Percentiles rank a stretch among this genome's conserved stretches.
phyloP scores from a whole-genome alignment of 768 basidiomycete genomes.

The Mycena pura region DNA sequence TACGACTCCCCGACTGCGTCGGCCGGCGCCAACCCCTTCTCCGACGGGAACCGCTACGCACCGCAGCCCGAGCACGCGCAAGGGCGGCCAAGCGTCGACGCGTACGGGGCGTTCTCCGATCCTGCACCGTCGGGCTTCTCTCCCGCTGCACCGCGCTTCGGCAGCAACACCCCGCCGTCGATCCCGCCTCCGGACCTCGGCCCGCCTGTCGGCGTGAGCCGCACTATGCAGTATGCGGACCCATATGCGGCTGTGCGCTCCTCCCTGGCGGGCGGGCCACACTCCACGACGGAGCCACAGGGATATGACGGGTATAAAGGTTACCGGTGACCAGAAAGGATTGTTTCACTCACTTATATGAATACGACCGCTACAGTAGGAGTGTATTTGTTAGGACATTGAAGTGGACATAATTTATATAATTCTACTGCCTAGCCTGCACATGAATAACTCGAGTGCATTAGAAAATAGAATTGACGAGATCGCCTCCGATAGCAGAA shows the following conservation, averaged over 20 bases:
- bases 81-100: slow-evolving; percentile 78
- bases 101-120: slow-evolving; percentile 91
- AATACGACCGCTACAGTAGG: slow-evolving; percentile 17
- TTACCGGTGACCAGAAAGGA: slow-evolving; percentile 46
- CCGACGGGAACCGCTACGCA: slow-evolving; percentile 59
- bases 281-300: slow-evolving; percentile 47
- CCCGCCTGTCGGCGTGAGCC: slow-evolving; percentile 62
- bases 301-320: slow-evolving; percentile 62
- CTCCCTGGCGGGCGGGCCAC: slow-evolving; percentile 49
- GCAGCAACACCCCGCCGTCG: slow-evolving; percentile 37
- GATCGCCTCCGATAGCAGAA: slow-evolving; percentile 49
- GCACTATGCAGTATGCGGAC: slow-evolving; percentile 94
- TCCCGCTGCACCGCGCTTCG: slow-evolving; percentile 38
- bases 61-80: slow-evolving; percentile 32
- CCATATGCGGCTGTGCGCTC: slow-evolving; percentile 86
- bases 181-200: slow-evolving; percentile 52
- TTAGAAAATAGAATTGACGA: slow-evolving; percentile 58
- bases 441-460: not conserved
- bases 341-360: slow-evolving; percentile 4
- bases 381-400: slow-evolving; percentile 10
- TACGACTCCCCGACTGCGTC: slow-evolving; percentile 38
- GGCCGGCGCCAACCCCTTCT: slow-evolving; percentile 52
- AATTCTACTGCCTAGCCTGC: not conserved
- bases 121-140: slow-evolving; percentile 80
- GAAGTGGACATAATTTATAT: slow-evolving; percentile 21